A percentile compares a stretch with the other conserved stretches of the same genome.
Conservation (phyloP, 495 filamentous ascomycete species). For the Chaetomium cochliodes region DNA sequence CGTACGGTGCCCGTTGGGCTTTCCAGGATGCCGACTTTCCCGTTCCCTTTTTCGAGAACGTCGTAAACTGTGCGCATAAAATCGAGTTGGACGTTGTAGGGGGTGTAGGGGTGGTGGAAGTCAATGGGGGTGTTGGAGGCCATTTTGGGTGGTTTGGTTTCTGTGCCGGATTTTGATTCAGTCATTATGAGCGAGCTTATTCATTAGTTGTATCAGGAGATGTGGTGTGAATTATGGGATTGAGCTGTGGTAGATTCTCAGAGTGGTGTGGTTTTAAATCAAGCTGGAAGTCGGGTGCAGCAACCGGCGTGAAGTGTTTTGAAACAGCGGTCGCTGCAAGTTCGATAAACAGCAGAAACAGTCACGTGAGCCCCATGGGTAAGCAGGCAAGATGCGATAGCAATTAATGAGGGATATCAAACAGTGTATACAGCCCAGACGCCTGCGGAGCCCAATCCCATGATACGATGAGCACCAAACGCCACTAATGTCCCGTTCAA, state of each 20-base stretch:
- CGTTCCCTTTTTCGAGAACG: conserved; percentile 72
- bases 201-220: background rate
- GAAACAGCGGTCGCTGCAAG: background rate
- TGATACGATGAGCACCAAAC: conserved; percentile 20
- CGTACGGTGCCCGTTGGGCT: conserved; percentile 78
- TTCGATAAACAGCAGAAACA: background rate
- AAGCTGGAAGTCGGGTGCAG: conserved; percentile 2
- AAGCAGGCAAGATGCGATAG: background rate
- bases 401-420: conserved; percentile 13
- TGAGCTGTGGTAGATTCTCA: background rate
- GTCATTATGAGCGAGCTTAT: background rate
- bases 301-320: background rate
- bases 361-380: conserved; percentile 7
- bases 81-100: conserved; percentile 84
- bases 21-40: conserved; percentile 85
- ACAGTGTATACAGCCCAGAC: background rate
- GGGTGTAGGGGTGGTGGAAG: conserved; percentile 90
- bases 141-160: conserved; percentile 2
- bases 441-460: background rate
- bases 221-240: background rate
- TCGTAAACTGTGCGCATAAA: conserved; percentile 88
- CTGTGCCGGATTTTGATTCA: conserved; percentile 5
- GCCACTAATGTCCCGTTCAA: conserved; percentile 19
- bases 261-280: background rate
- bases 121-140: conserved; percentile 36